Evolutionary conservation across 2,329 filamentous ascomycete species (phyloP), one percentile per base, ranked within the genome.

Genomic region (Ceratocystis ficicola): DNA sequence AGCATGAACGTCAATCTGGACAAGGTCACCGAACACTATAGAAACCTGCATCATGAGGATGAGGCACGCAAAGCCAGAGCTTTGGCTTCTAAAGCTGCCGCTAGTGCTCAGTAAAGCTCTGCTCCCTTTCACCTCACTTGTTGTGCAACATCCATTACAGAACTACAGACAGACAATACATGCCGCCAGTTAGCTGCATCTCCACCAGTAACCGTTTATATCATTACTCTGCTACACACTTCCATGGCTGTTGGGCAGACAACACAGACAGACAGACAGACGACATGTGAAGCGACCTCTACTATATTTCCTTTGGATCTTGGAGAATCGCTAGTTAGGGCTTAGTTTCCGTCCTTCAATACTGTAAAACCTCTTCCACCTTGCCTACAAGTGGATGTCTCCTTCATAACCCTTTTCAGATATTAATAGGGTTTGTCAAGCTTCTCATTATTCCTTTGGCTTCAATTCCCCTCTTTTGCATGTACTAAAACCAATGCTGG

Each of bases 1-100:
- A 67, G 66, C 44, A 50, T 48, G 28, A 65, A 50, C 32, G 73
- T 76, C 69, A 82, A 82, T 73, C 73, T 85, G 60, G 81, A 83
- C 72, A 75, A 81, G 70, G 77, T 84, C 32, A 77, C 83, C 17
- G 81, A 80, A 72, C 83, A 84, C 74, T 85, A 82, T 76, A 76
- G 76, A 70, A 76, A 81, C 73, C 74, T 80, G 74, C 78, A 84
- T 69, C 71, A 79, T 65, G 78, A 78, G 67, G 80, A 82, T 67
- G 81, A 83, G 73, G 81, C 80, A 70, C 76, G 79, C 69, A 84
- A 84, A 75, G 75, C 75, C 46, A 76, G 76, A 72, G 81, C 77
- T 73, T 69, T 83, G 70, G 76, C 76, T 2, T 73, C 75, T 67
- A 77, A 77, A 12, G 59, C 52, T n/a, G 52, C 52, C 5, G 20